phyloP scores from a whole-genome alignment of 306 rosid genomes.

The Begonia fuchsioides region DNA sequence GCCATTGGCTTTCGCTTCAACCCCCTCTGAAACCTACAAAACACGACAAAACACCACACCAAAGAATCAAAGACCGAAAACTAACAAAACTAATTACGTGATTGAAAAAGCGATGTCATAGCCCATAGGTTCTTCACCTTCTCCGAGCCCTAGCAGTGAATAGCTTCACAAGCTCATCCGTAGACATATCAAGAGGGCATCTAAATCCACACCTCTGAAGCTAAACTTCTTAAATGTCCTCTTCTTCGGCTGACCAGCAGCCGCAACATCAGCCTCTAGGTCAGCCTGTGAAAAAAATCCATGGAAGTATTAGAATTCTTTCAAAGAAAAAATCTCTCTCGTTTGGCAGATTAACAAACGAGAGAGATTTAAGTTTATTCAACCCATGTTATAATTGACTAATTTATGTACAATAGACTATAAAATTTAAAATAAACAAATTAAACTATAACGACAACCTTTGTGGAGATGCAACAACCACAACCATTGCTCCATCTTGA shows the following conservation, averaged over 20 bases:
- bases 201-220: conserved; percentile 70
- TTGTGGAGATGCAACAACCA: no score
- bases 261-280: conserved; percentile 38
- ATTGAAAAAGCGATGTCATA: background rate
- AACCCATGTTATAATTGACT: no score
- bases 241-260: conserved; percentile 58
- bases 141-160: conserved; percentile 70
- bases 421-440: no score
- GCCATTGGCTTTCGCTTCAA: conserved; percentile 92
- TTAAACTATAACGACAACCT: no score
- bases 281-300: conserved; percentile 25
- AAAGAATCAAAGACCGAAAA: background rate
- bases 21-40: conserved; percentile 71
- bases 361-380: no score
- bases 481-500: no score
- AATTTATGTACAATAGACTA: no score
- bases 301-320: no score
- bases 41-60: background rate
- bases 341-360: no score
- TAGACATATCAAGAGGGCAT: conserved; percentile 75
- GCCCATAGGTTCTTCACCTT: conserved; percentile 21
- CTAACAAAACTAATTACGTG: background rate
- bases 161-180: conserved; percentile 76
- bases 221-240: conserved; percentile 85
- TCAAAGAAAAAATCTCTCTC: no score